phyloP scores from a whole-genome alignment of 2,329 filamentous ascomycete genomes.

The Pezizomycotina sp. region DNA sequence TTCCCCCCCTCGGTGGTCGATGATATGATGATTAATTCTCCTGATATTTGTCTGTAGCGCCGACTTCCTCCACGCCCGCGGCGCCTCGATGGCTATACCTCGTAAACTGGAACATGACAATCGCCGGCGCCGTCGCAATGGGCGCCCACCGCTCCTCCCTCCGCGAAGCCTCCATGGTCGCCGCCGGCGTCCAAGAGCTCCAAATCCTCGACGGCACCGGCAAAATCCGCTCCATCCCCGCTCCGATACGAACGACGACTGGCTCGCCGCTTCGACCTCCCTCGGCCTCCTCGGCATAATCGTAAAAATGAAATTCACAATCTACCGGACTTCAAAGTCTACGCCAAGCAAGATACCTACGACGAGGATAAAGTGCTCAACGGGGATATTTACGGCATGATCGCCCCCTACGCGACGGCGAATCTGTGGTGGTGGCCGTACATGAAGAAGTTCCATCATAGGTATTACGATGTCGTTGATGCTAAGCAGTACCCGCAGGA shows the following conservation, averaged over 20 bases:
- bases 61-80: conserved; percentile 34
- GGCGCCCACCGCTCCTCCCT: conserved; percentile 37
- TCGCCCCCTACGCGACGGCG: conserved; percentile 37
- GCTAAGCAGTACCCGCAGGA: conserved; percentile 31
- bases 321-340: conserved; percentile 39
- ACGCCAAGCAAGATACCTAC: conserved; percentile 35
- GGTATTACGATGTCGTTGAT: conserved; percentile 37
- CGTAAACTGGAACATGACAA: conserved; percentile 40
- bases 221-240: conserved; percentile 31
- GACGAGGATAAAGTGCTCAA: conserved; percentile 36
- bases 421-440: conserved; percentile 42
- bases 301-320: conserved; percentile 35
- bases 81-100: conserved; percentile 36
- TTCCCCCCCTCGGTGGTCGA: no score
- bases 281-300: conserved; percentile 36
- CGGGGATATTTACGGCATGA: conserved; percentile 37
- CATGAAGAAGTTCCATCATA: conserved; percentile 37
- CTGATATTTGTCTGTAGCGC: no score
- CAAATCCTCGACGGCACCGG: conserved; percentile 37
- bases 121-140: conserved; percentile 38
- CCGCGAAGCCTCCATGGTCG: conserved; percentile 36
- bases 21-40: no score
- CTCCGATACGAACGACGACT: conserved; percentile 34
- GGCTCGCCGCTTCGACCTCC: conserved; percentile 38
- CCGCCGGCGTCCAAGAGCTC: conserved; percentile 34